phyloP scores from a whole-genome alignment of 495 filamentous ascomycete genomes.

The Lepidopterella palustris region DNA sequence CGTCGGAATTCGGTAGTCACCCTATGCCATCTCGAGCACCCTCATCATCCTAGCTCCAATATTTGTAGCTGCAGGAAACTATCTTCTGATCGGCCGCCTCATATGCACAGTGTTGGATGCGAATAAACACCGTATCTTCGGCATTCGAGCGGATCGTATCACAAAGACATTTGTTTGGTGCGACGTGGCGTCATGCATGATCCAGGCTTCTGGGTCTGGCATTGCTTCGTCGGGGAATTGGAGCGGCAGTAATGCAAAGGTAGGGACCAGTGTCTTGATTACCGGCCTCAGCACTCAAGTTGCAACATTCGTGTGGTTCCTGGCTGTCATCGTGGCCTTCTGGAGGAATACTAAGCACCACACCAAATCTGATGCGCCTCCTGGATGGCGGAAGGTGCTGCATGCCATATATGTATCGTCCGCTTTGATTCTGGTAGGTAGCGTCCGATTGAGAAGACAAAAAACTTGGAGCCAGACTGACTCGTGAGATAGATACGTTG shows the following conservation, averaged over 20 bases:
- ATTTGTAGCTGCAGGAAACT: slow-evolving; percentile 35
- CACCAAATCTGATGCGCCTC: slow-evolving; percentile 4
- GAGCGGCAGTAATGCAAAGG: slow-evolving; percentile 25
- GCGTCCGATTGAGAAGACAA: neutral
- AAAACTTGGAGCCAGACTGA: neutral
- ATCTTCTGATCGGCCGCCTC: slow-evolving; percentile 34
- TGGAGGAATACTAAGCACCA: slow-evolving; percentile 4
- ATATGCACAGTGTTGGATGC: slow-evolving; percentile 16
- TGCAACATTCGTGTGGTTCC: slow-evolving; percentile 31
- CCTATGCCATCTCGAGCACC: slow-evolving; percentile 31
- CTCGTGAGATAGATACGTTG: slow-evolving; percentile 26
- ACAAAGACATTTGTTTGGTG: slow-evolving; percentile 35
- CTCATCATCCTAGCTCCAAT: slow-evolving; percentile 36
- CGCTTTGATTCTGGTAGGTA: slow-evolving; percentile 31
- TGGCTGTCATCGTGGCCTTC: slow-evolving; percentile 29
- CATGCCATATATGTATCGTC: slow-evolving; percentile 29
- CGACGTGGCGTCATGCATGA: slow-evolving; percentile 35
- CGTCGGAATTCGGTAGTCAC: neutral
- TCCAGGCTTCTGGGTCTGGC: slow-evolving; percentile 34
- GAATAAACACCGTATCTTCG: slow-evolving; percentile 13
- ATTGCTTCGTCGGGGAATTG: slow-evolving; percentile 36
- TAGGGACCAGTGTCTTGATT: slow-evolving; percentile 31
- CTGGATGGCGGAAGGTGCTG: slow-evolving; percentile 29
- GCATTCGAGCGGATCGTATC: slow-evolving; percentile 24
- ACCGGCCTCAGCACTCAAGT: slow-evolving; percentile 32